Percentiles rank a stretch among this genome's conserved stretches.
phyloP scores from a whole-genome alignment of 192 early-diverging fungal species.

The Podochytrium sp. region DNA sequence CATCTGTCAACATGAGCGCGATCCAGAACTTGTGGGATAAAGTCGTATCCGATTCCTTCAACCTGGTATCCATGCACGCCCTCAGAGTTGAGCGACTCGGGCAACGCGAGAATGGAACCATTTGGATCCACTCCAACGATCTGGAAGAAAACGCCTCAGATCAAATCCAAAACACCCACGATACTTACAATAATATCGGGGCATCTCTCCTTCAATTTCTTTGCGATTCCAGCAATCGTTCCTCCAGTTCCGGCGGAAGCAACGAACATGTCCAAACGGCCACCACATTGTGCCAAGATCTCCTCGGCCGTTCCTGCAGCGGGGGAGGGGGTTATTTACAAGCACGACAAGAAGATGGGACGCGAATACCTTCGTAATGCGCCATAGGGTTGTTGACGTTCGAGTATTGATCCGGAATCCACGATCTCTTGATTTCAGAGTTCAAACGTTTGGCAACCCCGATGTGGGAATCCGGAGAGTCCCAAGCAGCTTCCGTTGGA shows the following conservation, averaged over 20 bases:
- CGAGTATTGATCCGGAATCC: constrained; percentile 96
- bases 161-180: too few species aligned
- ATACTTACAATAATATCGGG: constrained; percentile 72
- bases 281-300: constrained; percentile 70
- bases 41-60: constrained; percentile 99
- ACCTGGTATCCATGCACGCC: constrained; percentile 76
- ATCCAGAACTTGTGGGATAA: constrained; percentile 92
- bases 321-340: not conserved
- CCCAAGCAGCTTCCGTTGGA: constrained; percentile 99
- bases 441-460: constrained; percentile 91
- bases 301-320: constrained; percentile 59
- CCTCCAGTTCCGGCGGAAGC: constrained; percentile 96
- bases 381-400: constrained; percentile 98
- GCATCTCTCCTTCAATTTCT: constrained; percentile 93
- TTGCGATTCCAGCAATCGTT: constrained; percentile 93
- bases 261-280: constrained; percentile 95
- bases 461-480: constrained; percentile 98
- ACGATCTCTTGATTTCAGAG: constrained; percentile 92
- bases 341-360: not conserved
- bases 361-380: constrained; percentile 78
- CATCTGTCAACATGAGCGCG: constrained; percentile 85
- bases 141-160: constrained; percentile 25
- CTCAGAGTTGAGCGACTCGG: constrained; percentile 77
- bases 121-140: constrained; percentile 94
- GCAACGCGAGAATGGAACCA: constrained; percentile 92